Conservation (phyloP, 768 basidiomycete genomes). For the Butyriboletus loyo region DNA sequence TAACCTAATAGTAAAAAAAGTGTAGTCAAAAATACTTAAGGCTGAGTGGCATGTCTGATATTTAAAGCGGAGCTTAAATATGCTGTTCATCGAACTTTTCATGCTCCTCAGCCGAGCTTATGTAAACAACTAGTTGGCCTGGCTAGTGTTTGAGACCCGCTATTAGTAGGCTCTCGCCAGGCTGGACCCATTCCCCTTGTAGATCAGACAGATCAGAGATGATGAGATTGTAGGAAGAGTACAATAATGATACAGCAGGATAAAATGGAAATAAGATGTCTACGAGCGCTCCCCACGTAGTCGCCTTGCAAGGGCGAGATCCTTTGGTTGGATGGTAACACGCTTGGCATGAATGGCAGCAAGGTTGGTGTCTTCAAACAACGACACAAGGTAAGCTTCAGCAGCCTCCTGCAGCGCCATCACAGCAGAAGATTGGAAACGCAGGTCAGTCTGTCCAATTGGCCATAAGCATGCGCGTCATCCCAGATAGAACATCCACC, state of each 20-base stretch:
- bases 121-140: too few relatives aligned
- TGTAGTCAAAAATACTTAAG: too few relatives aligned
- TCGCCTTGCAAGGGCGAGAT: slow-evolving; percentile 76
- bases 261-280: background rate
- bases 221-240: background rate
- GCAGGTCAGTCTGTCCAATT: slow-evolving; percentile 76
- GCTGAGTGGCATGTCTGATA: too few relatives aligned
- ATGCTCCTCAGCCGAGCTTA: too few relatives aligned
- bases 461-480: background rate
- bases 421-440: slow-evolving; percentile 89
- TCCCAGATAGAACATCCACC: slow-evolving; percentile 25
- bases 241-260: background rate
- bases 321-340: slow-evolving; percentile 83
- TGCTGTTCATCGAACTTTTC: too few relatives aligned
- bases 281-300: slow-evolving; percentile 58
- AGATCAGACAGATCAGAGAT: background rate
- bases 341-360: slow-evolving; percentile 87
- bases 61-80: too few relatives aligned
- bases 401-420: slow-evolving; percentile 86
- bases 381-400: slow-evolving; percentile 75
- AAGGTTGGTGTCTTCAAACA: slow-evolving; percentile 81
- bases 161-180: too few relatives aligned
- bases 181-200: too few relatives aligned
- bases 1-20: too few relatives aligned
- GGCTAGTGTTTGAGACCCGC: too few relatives aligned